Conservation (phyloP, 306 rosid genomes). For the Citrullus colocynthis region DNA sequence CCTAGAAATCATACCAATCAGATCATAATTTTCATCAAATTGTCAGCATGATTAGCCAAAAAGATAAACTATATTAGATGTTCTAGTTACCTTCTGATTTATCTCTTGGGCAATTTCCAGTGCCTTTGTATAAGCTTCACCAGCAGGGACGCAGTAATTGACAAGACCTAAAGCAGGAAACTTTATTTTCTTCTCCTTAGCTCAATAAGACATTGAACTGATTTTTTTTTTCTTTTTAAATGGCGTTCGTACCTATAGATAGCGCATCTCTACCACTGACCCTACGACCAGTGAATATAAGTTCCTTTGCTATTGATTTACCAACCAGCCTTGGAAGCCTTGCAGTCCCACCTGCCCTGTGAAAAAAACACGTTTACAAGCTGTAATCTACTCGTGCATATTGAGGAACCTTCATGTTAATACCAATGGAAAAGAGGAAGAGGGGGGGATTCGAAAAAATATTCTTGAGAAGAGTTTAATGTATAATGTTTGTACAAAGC, state of each 20-base stretch:
- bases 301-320: slow-evolving; percentile 69
- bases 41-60: not conserved
- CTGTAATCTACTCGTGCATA: not conserved
- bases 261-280: slow-evolving; percentile 59
- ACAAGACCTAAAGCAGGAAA: slow-evolving; percentile 50
- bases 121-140: slow-evolving; percentile 69
- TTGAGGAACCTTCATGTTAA: not conserved
- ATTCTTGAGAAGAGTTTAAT: not conserved
- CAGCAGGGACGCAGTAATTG: slow-evolving; percentile 70
- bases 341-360: slow-evolving; percentile 94
- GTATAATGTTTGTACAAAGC: not conserved
- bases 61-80: not conserved
- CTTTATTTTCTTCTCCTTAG: slow-evolving; percentile 1
- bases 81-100: slow-evolving; percentile 52
- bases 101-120: slow-evolving; percentile 62
- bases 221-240: not conserved
- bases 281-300: slow-evolving; percentile 69
- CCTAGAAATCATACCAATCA: not conserved
- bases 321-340: slow-evolving; percentile 86
- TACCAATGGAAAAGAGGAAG: not conserved
- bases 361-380: slow-evolving; percentile 2
- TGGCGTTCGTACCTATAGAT: slow-evolving; percentile 46
- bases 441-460: not conserved
- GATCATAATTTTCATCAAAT: not conserved
- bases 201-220: not conserved